Percentiles rank a stretch among this genome's conserved stretches.
phyloP scores from a whole-genome alignment of 2,329 filamentous ascomycete genomes.

The Fusarium sp. region DNA sequence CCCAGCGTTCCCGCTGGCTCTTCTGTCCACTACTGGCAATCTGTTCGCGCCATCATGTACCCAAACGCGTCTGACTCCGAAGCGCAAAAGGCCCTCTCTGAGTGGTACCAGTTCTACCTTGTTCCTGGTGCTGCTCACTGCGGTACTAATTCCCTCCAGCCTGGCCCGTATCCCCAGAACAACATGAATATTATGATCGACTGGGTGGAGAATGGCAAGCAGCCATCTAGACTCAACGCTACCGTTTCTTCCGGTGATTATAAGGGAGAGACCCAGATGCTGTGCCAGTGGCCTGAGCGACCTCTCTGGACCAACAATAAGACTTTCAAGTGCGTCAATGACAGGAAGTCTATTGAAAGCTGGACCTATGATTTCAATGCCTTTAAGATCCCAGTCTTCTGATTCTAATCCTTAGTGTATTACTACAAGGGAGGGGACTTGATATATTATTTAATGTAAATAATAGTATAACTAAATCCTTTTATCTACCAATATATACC shows the following conservation, averaged over 20 bases:
- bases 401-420: too few species aligned
- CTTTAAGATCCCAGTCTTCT: slow-evolving; percentile 6
- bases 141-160: slow-evolving; percentile 3
- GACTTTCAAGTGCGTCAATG: not conserved
- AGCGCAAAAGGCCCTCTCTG: not conserved
- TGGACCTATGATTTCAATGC: slow-evolving; percentile 3
- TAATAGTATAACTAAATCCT: too few species aligned
- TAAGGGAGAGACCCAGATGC: slow-evolving; percentile 12
- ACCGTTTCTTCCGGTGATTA: slow-evolving; percentile 4
- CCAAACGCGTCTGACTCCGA: not conserved
- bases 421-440: too few species aligned
- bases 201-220: slow-evolving; percentile 8
- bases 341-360: slow-evolving; percentile 1
- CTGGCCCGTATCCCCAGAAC: slow-evolving; percentile 9
- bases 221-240: slow-evolving; percentile 1
- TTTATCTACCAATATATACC: too few species aligned
- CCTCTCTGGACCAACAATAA: slow-evolving; percentile 1
- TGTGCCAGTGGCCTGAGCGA: slow-evolving; percentile 13
- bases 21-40: slow-evolving; percentile 12
- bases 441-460: too few species aligned
- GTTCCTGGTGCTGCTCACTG: slow-evolving; percentile 14
- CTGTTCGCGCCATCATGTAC: slow-evolving; percentile 12
- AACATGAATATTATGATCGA: slow-evolving; percentile 15
- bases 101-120: slow-evolving; percentile 17
- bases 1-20: not conserved